Evolutionary conservation across 176 grass and related monocot genomes (phyloP), one percentile per base, ranked within the genome.

Genomic region (Carex littledalei): DNA sequence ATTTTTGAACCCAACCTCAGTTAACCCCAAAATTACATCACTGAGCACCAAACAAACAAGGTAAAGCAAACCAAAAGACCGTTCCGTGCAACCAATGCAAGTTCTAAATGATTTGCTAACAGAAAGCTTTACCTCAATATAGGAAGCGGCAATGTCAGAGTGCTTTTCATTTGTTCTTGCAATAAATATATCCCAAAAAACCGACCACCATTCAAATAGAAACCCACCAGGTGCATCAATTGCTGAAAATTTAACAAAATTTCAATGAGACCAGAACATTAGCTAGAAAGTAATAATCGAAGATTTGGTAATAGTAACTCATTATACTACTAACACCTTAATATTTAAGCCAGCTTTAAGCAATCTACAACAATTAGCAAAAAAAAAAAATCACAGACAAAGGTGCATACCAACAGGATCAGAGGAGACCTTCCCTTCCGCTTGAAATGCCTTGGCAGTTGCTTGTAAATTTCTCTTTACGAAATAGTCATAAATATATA

Each of bases 161-260:
- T 99, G 97, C 58, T 99, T 99, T 78, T 99, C 97, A 9, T 99
- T 99, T 84, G 97, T 99, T 86, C 97, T 90, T 88, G 97, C 97
- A 81, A 96, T 99, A 82, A 99, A 99, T 89, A 99, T 99, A 91
- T 99, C 97, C 97, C 97, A 99, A 80, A 99, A 99, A 22, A 99
- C 97, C 0, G 97, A 99, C 97, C 97, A 99, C 97, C 97, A 99
- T 86, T 99, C 97, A 6, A 99, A 99, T 26, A 99, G 93, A 91
- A 99, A 99, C 49, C 97, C 97, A 69, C 97, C 97, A 34, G 97
- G 97, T 71, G 97, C 97, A 91, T 99, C 97, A 86, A 99, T 99
- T 61, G 97, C 97, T 99, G 86, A 54, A 5, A 80, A 84, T 11
- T 34, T 81, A 55, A 60, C 43, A 80, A 80, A 80, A 49, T 65